A percentile compares a stretch with the other conserved stretches of the same genome.
Conservation (phyloP, 2,329 filamentous ascomycete genomes). For the Penicillium paneum region DNA sequence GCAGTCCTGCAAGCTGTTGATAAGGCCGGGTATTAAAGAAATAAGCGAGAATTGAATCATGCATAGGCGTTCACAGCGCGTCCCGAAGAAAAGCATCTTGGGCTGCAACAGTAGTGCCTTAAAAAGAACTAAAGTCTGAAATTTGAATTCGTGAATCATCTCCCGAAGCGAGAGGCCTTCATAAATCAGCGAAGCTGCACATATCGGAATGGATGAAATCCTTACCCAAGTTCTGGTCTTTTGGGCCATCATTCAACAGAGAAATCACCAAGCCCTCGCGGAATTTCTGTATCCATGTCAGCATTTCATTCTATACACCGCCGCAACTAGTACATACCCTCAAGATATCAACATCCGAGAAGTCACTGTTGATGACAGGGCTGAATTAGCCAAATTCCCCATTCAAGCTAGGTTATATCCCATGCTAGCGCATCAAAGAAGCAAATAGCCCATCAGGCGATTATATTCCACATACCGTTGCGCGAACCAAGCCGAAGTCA, state of each 20-base stretch:
- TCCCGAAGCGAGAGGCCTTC: conserved; percentile 73
- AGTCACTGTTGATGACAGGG: conserved; percentile 57
- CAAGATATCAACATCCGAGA: conserved; percentile 86
- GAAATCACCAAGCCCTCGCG: conserved; percentile 74
- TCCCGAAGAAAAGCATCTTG: conserved; percentile 99
- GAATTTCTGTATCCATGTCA: conserved; percentile 61
- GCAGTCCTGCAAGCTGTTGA: conserved; percentile 89
- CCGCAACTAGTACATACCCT: conserved; percentile 43
- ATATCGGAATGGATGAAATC: neutral
- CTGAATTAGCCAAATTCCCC: conserved; percentile 2
- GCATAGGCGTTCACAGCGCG: conserved; percentile 91
- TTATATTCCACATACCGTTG: conserved; percentile 58
- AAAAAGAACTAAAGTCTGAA: conserved; percentile 88
- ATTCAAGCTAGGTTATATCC: neutral
- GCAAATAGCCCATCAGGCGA: neutral
- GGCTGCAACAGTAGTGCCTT: conserved; percentile 93
- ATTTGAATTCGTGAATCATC: conserved; percentile 89
- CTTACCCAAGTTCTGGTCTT: conserved; percentile 83
- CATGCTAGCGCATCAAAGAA: neutral
- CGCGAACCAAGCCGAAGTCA: conserved; percentile 94
- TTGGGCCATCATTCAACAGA: conserved; percentile 62
- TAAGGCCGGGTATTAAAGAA: conserved; percentile 87
- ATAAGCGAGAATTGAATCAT: conserved; percentile 98
- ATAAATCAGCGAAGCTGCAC: conserved; percentile 11
- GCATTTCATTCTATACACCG: neutral